Percentiles rank a stretch among this genome's conserved stretches.
Evolutionary conservation across 352 stramenopile species (phyloP).

Genomic region (Peronospora belbahrii): DNA sequence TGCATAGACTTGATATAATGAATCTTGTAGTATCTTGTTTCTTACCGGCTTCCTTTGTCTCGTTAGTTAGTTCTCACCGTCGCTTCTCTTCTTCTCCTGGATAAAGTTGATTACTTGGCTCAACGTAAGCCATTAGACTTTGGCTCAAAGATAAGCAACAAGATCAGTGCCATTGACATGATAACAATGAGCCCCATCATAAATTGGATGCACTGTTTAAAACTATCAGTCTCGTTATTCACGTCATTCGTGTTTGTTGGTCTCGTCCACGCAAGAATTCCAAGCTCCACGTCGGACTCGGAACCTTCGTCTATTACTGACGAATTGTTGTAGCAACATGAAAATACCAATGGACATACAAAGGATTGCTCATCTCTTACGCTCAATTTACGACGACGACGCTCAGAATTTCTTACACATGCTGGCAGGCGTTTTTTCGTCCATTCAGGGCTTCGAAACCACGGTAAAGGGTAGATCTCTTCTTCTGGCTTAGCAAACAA

Average conservation of each 20-base stretch:
- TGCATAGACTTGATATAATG: too few relatives aligned
- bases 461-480: conserved; percentile 66
- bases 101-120: background rate
- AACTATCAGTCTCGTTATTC: conserved; percentile 39
- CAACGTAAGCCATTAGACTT: conserved; percentile 16
- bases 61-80: background rate
- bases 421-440: conserved; percentile 20
- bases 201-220: conserved; percentile 67
- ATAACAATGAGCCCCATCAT: conserved; percentile 63
- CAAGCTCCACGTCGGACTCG: conserved; percentile 46
- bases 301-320: conserved; percentile 16
- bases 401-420: conserved; percentile 2
- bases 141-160: conserved; percentile 65
- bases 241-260: conserved; percentile 8
- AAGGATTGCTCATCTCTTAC: background rate
- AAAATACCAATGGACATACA: background rate
- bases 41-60: too few relatives aligned
- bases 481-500: conserved; percentile 46
- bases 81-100: background rate
- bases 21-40: too few relatives aligned
- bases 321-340: conserved; percentile 22
- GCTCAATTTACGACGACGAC: background rate
- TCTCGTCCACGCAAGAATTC: conserved; percentile 23
- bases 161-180: conserved; percentile 50
- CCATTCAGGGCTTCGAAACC: conserved; percentile 71